Percentiles rank a stretch among this genome's conserved stretches.
These are phyloP conservation scores for Cicer cuneatum DNA, from an alignment of 306 rosid genomes.

Conservation along the genomic window DNA sequence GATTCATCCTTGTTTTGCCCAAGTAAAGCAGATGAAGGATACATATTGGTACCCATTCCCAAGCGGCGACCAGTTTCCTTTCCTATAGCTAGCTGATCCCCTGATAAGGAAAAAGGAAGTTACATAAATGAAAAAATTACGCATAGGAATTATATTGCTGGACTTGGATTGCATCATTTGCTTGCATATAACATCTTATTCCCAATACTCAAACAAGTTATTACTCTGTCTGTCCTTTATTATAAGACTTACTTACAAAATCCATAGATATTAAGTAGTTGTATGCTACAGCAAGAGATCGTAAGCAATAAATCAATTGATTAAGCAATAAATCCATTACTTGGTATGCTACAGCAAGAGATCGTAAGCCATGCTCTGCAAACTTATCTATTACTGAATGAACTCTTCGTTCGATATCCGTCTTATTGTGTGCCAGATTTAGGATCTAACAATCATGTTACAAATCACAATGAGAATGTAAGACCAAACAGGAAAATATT, in stretches of 20 bases:
- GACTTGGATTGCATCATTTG: too few relatives aligned
- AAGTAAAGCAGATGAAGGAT: constrained; percentile 95
- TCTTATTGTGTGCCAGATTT: constrained; percentile 87
- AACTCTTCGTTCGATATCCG: constrained; percentile 86
- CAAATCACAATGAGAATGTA: constrained; percentile 39
- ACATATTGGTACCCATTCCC: constrained; percentile 99
- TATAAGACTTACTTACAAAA: too few relatives aligned
- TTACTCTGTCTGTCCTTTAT: too few relatives aligned
- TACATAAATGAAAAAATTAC: constrained; percentile 5
- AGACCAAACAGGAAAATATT: constrained; percentile 4
- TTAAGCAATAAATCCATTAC: constrained; percentile 50
- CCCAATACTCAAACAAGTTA: too few relatives aligned
- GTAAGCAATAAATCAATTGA: too few relatives aligned
- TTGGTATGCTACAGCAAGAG: constrained; percentile 98
- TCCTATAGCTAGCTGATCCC: constrained; percentile 97
- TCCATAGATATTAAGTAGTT: too few relatives aligned
- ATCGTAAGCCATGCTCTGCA: constrained; percentile 94
- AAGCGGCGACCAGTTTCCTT: constrained; percentile 99
- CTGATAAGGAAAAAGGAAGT: constrained; percentile 52
- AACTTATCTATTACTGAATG: constrained; percentile 93
- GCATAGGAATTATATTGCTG: too few relatives aligned
- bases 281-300: too few relatives aligned
- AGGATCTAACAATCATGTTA: constrained; percentile 67
- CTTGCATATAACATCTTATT: too few relatives aligned
- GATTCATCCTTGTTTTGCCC: constrained; percentile 96